A percentile compares a stretch with the other conserved stretches of the same genome.
Conservation (phyloP, 352 stramenopile genomes). For the Globisporangium cylindrosporum region DNA sequence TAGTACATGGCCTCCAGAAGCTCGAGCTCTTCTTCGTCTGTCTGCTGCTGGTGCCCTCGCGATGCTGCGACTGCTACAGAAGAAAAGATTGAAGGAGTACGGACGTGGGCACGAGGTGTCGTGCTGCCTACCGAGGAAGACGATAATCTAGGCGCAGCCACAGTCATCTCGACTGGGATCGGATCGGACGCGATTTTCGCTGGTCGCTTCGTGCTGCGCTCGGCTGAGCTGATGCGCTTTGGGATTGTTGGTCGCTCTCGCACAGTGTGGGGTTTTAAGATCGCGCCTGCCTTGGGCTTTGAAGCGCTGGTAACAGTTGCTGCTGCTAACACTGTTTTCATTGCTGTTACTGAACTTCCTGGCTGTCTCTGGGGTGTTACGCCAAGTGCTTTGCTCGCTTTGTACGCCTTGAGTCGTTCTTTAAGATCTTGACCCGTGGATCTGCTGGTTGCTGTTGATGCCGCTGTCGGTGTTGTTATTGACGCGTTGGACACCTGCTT, state of each 20-base stretch:
- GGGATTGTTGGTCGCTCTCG: conserved; percentile 18
- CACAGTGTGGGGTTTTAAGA: neutral
- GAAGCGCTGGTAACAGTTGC: neutral
- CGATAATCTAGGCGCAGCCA: neutral
- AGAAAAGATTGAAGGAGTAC: neutral
- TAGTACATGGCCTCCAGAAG: conserved; percentile 47
- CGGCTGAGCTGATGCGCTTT: conserved; percentile 15
- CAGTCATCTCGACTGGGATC: conserved; percentile 4
- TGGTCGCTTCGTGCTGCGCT: conserved; percentile 20
- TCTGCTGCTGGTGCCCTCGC: neutral
- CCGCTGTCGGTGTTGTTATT: conserved; percentile 10
- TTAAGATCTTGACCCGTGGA: conserved; percentile 23
- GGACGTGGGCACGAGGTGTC: neutral
- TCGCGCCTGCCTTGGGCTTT: neutral
- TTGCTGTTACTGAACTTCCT: too few species aligned
- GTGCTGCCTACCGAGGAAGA: neutral
- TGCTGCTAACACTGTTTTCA: neutral
- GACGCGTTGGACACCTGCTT: neutral
- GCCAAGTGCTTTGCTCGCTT: conserved; percentile 33
- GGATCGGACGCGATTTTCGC: conserved; percentile 14
- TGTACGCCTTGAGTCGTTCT: conserved; percentile 40
- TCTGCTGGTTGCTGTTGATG: neutral
- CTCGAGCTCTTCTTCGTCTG: conserved; percentile 40
- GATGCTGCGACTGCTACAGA: neutral
- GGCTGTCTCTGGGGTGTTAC: conserved; percentile 1